Base-by-base conservation (phyloP, 2,329 filamentous ascomycete genomes). In the Cladosporium sphaerospermum region DNA sequence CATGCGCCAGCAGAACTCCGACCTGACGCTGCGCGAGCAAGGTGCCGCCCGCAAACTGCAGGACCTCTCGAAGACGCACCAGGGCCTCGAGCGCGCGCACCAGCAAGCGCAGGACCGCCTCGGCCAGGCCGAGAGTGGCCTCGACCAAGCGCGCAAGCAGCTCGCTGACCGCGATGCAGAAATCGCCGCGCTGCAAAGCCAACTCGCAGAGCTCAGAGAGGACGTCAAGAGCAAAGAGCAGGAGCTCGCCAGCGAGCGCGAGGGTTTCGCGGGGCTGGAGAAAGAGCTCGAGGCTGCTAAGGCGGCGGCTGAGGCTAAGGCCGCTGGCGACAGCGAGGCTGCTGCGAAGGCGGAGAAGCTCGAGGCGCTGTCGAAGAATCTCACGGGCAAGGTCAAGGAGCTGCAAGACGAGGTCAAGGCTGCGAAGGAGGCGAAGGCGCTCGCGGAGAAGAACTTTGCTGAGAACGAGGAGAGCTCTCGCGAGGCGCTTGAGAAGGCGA, bases 91-190 rank as follows among this genome's bases (percentile, higher is more conserved):
- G 31, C 44, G 18, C 48, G 48, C 61, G 33, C 53, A 60, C 36
- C 19, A 56, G 8, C 33, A 42, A 14, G n/a, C 61, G 33, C 41
- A 57, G 41, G 50, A 55, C 13, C 55, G 54, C 13, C 45, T 44
- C 9, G 45, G 54, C 18, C 56, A 62, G 33, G 43, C 54, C 9
- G 57, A 63, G 41, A 54, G 57, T 2, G 62, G 65, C 4, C 52
- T 62, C 11, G 57, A 60, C 13, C 50, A 44, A 16, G 55, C 58
- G 19, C 57, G 60, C 31, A 58, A 51, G 18, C 60, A 64, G 45
- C 49, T 71, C 14, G 71, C 77, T 40, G 75, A 78, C 16, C 69
- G 72, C 16, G 73, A 77, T n/a, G 61, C 62, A 31, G 62, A 65
- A 40, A 32, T 64, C 18, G 56, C 58, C 1, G 54, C 57, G 19